Evolutionary conservation across 179 eudicot species (phyloP).

Genomic region (Beta corolliflora): DNA sequence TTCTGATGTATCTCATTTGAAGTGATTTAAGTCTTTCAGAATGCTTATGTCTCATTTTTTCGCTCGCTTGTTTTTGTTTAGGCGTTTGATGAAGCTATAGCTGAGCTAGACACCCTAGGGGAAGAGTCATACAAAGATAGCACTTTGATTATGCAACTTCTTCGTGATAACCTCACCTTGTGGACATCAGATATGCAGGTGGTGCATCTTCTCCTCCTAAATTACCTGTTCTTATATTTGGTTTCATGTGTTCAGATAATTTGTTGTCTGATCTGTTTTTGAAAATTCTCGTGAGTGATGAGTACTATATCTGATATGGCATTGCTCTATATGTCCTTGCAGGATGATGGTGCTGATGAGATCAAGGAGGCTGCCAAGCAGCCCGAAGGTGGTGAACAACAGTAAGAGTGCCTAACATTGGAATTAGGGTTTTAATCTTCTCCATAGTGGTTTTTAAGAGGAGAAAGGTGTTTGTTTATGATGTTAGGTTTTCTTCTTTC

Average conservation of each 20-base stretch:
- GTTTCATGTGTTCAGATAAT: too few species aligned
- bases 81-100: constrained; percentile 79
- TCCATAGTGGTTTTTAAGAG: constrained; percentile 32
- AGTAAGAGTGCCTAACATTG: constrained; percentile 25
- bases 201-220: background rate
- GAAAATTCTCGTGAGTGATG: background rate
- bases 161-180: constrained; percentile 67
- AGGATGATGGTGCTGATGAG: constrained; percentile 45
- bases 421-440: constrained; percentile 31
- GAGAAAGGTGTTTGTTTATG: constrained; percentile 36
- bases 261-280: background rate
- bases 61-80: constrained; percentile 16
- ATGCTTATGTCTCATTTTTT: background rate
- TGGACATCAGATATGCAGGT: constrained; percentile 85
- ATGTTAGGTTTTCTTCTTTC: constrained; percentile 26
- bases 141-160: constrained; percentile 79
- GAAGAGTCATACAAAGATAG: constrained; percentile 80
- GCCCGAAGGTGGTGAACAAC: constrained; percentile 35
- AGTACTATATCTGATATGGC: background rate
- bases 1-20: background rate
- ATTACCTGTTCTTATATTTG: background rate
- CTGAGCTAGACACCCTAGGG: constrained; percentile 69
- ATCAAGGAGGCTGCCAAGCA: constrained; percentile 42
- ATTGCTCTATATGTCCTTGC: constrained; percentile 14
- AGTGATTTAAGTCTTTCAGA: background rate